Conservation (phyloP, 495 filamentous ascomycete species). For the Neurospora terricola region DNA sequence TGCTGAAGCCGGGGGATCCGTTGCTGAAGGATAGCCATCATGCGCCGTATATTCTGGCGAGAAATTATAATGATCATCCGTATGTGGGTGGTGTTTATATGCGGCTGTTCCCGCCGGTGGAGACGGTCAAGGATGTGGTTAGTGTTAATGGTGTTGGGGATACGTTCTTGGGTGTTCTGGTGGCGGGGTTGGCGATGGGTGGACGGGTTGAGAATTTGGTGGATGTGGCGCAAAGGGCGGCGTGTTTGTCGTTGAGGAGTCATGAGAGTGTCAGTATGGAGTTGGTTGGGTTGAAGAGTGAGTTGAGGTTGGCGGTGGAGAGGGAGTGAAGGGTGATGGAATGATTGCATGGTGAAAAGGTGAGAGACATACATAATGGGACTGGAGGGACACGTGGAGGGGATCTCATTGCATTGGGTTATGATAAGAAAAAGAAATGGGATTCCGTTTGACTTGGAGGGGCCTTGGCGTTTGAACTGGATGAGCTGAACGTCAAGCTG, state of each 20-base stretch:
- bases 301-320: constrained; percentile 16
- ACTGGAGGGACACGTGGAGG: background rate
- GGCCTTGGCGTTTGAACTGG: background rate
- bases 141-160: constrained; percentile 94
- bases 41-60: constrained; percentile 59
- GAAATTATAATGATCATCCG: constrained; percentile 37
- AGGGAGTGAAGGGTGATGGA: background rate
- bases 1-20: constrained; percentile 54
- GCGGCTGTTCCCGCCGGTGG: constrained; percentile 61
- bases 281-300: constrained; percentile 25
- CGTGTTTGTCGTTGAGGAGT: constrained; percentile 63
- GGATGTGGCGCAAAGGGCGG: constrained; percentile 62
- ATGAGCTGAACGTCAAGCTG: background rate
- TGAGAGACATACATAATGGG: background rate
- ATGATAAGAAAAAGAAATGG: background rate
- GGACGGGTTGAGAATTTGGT: constrained; percentile 39
- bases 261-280: constrained; percentile 56
- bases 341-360: background rate
- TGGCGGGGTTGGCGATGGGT: constrained; percentile 52
- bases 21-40: constrained; percentile 50
- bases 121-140: constrained; percentile 59
- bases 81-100: constrained; percentile 78
- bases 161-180: constrained; percentile 74
- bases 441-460: background rate
- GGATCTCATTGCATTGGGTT: background rate